These are phyloP conservation scores for Keithomyces neogunnii DNA, from an alignment of 2,329 filamentous ascomycete genomes.

Conservation along the genomic window DNA sequence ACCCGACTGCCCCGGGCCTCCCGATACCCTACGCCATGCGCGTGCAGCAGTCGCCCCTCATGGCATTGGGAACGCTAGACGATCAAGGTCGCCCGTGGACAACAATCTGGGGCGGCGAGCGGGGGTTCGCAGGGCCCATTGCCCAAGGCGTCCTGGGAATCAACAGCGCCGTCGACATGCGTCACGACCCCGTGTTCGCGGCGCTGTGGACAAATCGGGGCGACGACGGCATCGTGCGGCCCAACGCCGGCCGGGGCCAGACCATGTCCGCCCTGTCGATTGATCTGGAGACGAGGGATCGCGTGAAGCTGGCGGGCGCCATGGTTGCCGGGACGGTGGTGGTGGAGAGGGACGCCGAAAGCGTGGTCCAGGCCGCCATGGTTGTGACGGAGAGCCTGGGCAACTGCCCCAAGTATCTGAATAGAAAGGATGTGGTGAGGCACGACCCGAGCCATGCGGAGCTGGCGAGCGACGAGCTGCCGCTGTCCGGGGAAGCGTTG, in stretches of 20 bases:
- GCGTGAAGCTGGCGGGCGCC: slow-evolving; percentile 65
- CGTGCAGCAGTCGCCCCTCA: slow-evolving; percentile 53
- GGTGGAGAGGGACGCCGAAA: slow-evolving; percentile 27
- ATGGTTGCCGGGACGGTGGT: slow-evolving; percentile 52
- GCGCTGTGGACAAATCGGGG: slow-evolving; percentile 47
- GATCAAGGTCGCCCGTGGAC: slow-evolving; percentile 61
- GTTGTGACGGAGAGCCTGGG: slow-evolving; percentile 65
- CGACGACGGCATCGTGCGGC: slow-evolving; percentile 29
- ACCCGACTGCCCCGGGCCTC: slow-evolving; percentile 60
- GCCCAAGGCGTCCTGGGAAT: slow-evolving; percentile 57
- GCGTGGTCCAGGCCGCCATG: slow-evolving; percentile 48
- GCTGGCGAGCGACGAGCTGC: slow-evolving; percentile 33
- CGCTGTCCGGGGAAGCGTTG: slow-evolving; percentile 45
- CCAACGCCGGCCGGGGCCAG: slow-evolving; percentile 30
- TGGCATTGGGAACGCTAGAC: slow-evolving; percentile 69
- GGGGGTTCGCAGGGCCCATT: slow-evolving; percentile 57
- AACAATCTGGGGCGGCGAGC: slow-evolving; percentile 66
- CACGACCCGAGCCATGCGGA: slow-evolving; percentile 33
- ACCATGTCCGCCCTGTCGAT: slow-evolving; percentile 47
- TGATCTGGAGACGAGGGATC: slow-evolving; percentile 42
- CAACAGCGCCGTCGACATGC: slow-evolving; percentile 49
- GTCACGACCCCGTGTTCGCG: slow-evolving; percentile 61
- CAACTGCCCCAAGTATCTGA: slow-evolving; percentile 84
- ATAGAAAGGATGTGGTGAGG: slow-evolving; percentile 56
- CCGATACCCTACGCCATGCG: slow-evolving; percentile 52